Conservation (phyloP, 2,329 filamentous ascomycete species). For the Thelonectria blattea region DNA sequence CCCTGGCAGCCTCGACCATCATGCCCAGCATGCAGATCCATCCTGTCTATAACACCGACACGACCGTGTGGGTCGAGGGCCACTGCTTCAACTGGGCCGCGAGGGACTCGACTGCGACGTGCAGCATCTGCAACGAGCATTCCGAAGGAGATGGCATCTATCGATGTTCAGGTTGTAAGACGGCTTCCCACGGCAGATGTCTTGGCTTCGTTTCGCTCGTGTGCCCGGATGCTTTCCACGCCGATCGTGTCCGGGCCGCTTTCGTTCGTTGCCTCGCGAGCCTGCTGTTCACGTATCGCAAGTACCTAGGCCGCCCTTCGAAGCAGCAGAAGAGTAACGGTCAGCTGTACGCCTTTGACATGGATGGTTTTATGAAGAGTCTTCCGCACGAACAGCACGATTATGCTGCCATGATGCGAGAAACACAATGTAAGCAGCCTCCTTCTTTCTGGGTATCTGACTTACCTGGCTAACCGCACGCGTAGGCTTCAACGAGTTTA, state of each 20-base stretch:
- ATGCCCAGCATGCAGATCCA: slow-evolving; percentile 86
- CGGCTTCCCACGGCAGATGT: slow-evolving; percentile 64
- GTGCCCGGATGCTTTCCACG: slow-evolving; percentile 66
- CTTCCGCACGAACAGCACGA: slow-evolving; percentile 70
- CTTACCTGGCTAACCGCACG: slow-evolving; percentile 12
- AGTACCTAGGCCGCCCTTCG: slow-evolving; percentile 64
- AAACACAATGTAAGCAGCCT: slow-evolving; percentile 64
- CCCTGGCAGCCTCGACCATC: slow-evolving; percentile 81
- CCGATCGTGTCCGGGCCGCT: slow-evolving; percentile 66
- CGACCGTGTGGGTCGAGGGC: slow-evolving; percentile 82
- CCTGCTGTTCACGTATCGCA: slow-evolving; percentile 70
- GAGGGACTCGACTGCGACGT: slow-evolving; percentile 65
- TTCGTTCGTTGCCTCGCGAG: slow-evolving; percentile 72
- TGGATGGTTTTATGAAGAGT: slow-evolving; percentile 69
- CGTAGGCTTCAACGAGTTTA: slow-evolving; percentile 76
- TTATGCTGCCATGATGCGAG: slow-evolving; percentile 67
- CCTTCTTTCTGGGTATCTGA: background rate
- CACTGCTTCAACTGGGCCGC: slow-evolving; percentile 75
- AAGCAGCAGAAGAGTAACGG: slow-evolving; percentile 66
- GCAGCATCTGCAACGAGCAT: slow-evolving; percentile 78
- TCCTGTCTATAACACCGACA: slow-evolving; percentile 78
- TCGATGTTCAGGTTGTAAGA: slow-evolving; percentile 70
- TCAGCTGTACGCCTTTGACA: slow-evolving; percentile 68
- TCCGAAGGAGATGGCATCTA: slow-evolving; percentile 76
- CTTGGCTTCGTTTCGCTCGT: slow-evolving; percentile 68